phyloP scores from a whole-genome alignment of 2,329 filamentous ascomycete genomes.

The Arthroderma sp. region DNA sequence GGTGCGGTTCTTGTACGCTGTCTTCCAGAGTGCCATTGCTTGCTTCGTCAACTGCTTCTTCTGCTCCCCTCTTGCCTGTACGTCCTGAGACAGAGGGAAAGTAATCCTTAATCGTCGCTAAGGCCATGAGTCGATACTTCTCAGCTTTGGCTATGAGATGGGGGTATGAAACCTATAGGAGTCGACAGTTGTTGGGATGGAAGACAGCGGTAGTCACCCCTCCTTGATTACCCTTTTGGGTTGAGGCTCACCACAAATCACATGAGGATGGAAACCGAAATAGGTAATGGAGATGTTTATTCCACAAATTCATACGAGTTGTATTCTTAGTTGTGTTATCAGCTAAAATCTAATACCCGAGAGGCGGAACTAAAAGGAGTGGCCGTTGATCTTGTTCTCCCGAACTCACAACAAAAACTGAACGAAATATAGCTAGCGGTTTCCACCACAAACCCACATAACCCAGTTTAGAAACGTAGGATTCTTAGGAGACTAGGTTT shows the following conservation, averaged over 20 bases:
- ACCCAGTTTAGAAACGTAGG: too few relatives aligned
- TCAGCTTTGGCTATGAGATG: too few relatives aligned
- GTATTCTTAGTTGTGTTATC: background rate
- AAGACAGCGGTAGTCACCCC: background rate
- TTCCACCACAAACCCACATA: too few relatives aligned
- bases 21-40: background rate
- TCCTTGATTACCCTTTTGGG: constrained; percentile 2
- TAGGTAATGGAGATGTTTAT: background rate
- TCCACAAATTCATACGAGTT: background rate
- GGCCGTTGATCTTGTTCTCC: background rate
- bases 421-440: constrained; percentile 14
- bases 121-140: background rate
- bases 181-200: background rate
- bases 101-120: constrained; percentile 1
- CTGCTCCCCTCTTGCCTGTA: background rate
- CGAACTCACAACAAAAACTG: background rate
- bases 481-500: too few relatives aligned
- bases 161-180: too few relatives aligned
- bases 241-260: background rate
- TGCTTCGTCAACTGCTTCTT: background rate
- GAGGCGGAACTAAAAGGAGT: background rate
- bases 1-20: background rate
- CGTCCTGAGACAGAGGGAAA: background rate
- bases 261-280: background rate
- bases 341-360: background rate